These are phyloP conservation scores for Phytophthora tubulina DNA, from an alignment of 352 stramenopile genomes.

Conservation along the genomic window DNA sequence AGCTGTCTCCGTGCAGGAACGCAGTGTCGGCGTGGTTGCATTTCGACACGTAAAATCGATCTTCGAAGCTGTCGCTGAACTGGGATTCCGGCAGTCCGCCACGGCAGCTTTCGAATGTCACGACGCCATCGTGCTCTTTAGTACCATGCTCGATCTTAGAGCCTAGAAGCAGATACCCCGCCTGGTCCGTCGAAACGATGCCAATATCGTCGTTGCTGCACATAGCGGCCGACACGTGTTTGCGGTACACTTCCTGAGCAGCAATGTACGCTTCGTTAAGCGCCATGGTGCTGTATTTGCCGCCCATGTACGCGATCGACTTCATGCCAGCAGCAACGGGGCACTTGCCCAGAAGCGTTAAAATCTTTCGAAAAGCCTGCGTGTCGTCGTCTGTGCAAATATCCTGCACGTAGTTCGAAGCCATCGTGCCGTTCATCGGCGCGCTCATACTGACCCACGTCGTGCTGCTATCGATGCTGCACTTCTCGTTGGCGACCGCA, in stretches of 20 bases:
- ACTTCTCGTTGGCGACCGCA: constrained; percentile 57
- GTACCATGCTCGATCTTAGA: constrained; percentile 37
- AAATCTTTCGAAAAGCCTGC: constrained; percentile 40
- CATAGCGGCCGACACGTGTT: constrained; percentile 50
- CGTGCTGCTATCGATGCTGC: constrained; percentile 50
- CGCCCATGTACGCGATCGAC: constrained; percentile 53
- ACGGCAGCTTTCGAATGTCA: constrained; percentile 63
- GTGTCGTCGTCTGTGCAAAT: constrained; percentile 48
- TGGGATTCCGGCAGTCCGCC: constrained; percentile 41
- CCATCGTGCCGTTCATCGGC: constrained; percentile 58
- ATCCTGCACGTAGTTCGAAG: constrained; percentile 51
- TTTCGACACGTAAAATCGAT: constrained; percentile 63
- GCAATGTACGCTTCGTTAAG: constrained; percentile 44
- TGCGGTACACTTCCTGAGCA: constrained; percentile 43
- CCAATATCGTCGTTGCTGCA: constrained; percentile 54
- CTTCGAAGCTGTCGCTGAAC: constrained; percentile 52
- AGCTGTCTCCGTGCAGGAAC: constrained; percentile 62
- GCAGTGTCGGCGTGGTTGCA: constrained; percentile 71
- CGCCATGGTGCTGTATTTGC: constrained; percentile 40
- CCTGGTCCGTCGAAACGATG: constrained; percentile 44
- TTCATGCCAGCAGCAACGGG: constrained; percentile 44
- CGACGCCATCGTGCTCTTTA: constrained; percentile 41
- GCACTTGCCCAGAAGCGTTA: constrained; percentile 48
- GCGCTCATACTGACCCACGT: constrained; percentile 60
- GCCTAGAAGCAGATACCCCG: constrained; percentile 32